Evolutionary conservation across 2,329 filamentous ascomycete genomes (phyloP).

Genomic region (Colletotrichum musicola): DNA sequence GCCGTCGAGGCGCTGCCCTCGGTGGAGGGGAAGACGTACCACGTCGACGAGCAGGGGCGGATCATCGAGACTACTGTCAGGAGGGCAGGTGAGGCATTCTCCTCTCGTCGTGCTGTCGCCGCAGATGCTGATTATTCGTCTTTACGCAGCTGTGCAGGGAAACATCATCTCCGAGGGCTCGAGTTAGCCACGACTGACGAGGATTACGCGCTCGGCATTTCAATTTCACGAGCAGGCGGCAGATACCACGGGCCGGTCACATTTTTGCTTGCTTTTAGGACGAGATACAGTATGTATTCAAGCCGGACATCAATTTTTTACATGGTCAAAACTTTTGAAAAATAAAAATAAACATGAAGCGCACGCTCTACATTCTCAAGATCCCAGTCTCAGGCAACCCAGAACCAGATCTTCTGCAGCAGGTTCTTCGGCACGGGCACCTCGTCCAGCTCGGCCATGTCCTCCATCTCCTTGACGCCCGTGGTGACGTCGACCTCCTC

Average conservation of each 20-base stretch:
- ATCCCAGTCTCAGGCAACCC: constrained; percentile 57
- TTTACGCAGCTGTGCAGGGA: constrained; percentile 3
- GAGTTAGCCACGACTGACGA: too few relatives aligned
- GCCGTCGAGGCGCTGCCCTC: constrained; percentile 28
- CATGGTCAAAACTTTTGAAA: background rate
- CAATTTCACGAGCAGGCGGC: too few relatives aligned
- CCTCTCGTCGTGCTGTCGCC: too few relatives aligned
- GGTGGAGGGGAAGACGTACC: constrained; percentile 38
- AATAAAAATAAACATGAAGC: too few relatives aligned
- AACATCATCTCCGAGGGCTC: background rate
- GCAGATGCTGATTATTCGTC: too few relatives aligned
- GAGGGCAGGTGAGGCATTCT: constrained; percentile 16
- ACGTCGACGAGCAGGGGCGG: constrained; percentile 32
- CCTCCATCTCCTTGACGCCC: constrained; percentile 73
- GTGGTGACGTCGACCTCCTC: constrained; percentile 68
- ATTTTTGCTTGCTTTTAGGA: too few relatives aligned
- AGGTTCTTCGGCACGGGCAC: constrained; percentile 63
- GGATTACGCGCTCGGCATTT: too few relatives aligned
- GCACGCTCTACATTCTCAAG: background rate
- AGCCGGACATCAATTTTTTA: too few relatives aligned
- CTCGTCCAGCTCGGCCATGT: constrained; percentile 62
- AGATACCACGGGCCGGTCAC: too few relatives aligned
- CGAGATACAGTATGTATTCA: too few relatives aligned
- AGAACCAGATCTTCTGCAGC: constrained; percentile 67
- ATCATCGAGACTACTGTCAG: constrained; percentile 34